Conservation (phyloP, 768 basidiomycete species). For the Jaapia argillacea region DNA sequence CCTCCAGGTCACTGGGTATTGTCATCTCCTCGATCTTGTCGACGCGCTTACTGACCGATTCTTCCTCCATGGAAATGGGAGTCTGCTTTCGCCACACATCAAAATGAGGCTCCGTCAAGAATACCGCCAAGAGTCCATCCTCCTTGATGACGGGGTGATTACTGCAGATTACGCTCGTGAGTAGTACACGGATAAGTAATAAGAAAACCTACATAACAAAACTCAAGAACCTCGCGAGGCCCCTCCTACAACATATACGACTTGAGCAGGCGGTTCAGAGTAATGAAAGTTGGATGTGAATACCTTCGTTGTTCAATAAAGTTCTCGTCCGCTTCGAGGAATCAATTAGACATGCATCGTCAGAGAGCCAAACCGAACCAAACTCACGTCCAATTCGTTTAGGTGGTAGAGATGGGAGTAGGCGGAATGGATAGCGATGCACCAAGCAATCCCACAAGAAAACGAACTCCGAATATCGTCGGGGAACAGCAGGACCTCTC, state of each 20-base stretch:
- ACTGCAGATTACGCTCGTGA: slow-evolving; percentile 22
- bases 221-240: slow-evolving; percentile 69
- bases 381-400: slow-evolving; percentile 83
- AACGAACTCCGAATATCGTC: slow-evolving; percentile 90
- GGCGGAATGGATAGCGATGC: slow-evolving; percentile 87
- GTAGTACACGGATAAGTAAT: slow-evolving; percentile 1
- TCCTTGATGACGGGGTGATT: slow-evolving; percentile 91
- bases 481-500: slow-evolving; percentile 58
- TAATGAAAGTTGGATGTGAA: slow-evolving; percentile 14
- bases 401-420: slow-evolving; percentile 81
- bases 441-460: slow-evolving; percentile 83
- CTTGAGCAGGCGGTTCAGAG: slow-evolving; percentile 25
- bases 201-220: slow-evolving; percentile 60
- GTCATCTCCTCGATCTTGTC: slow-evolving; percentile 84
- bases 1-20: slow-evolving; percentile 87
- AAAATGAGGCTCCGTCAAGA: slow-evolving; percentile 76
- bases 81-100: slow-evolving; percentile 83
- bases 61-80: slow-evolving; percentile 75
- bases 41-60: slow-evolving; percentile 69
- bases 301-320: slow-evolving; percentile 92
- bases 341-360: too few species aligned
- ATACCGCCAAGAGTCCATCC: slow-evolving; percentile 73
- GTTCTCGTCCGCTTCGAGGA: slow-evolving; percentile 63
- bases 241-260: too few species aligned
- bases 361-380: slow-evolving; percentile 1